Base-by-base conservation (phyloP, 148 eudicot genomes). In the Cornus kousa region DNA sequence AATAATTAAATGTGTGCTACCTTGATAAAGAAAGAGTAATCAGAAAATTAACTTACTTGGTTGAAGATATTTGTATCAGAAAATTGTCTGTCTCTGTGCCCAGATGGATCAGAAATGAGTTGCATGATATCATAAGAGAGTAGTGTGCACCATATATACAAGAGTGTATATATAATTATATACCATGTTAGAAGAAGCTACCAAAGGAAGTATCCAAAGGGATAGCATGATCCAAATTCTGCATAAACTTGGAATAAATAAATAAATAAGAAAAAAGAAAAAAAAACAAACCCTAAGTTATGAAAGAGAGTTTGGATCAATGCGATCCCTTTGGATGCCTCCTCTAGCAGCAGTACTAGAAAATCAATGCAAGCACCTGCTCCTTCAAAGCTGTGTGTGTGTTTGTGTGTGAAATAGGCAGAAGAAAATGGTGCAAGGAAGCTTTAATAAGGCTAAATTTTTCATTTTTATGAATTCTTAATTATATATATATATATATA, bases 281-380 rank as follows among this genome's bases (percentile, higher is more conserved):
- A 35, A 9, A 3, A 35, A 35, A 35, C 0, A 3, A 43, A 43
- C 23, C 4, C 3, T 11, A 62, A 62, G 23, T 13, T 17, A n/a
- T 62, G 24, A 20, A 31, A 20, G 31, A 68, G 74, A 76, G 55
- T 75, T 73, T 33, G 91, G 97, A 93, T 93, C 97, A 93, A 91
- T 93, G 97, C 97, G 97, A 93, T 93, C 97, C 97, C 97, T 93
- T 93, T 93, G 97, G 97, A 93, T 92, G 80, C 87, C 83, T 93
- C 88, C 94, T 86, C 57, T 84, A 88, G 66, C 22, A 3, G 23
- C 66, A 62, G 86, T 80, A 75, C 87, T 77, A 76, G 57, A 48
- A 19, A 72, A 13, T 48, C 23, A 43, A 43, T 43, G 48, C 48
- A 19, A 73, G 57, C 72, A 28, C 28, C 28, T 35, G 40, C 67